These are phyloP conservation scores for Taiozyma sp. DNA, from an alignment of 1,139 yeast genomes.

Conservation along the genomic window DNA sequence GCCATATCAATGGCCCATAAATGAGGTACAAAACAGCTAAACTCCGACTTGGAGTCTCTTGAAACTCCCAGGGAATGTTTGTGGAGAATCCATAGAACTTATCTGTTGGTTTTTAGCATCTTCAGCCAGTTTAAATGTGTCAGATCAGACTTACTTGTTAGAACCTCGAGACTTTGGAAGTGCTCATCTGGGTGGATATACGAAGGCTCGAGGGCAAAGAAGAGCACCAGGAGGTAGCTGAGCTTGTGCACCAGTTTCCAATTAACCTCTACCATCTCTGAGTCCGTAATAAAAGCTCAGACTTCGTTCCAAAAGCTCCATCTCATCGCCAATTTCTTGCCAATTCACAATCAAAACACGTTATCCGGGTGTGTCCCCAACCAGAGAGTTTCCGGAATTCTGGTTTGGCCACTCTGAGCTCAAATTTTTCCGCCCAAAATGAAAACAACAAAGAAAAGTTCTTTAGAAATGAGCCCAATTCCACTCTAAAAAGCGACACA, in stretches of 20 bases:
- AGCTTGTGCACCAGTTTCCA: slow-evolving; percentile 44
- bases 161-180: slow-evolving; percentile 78
- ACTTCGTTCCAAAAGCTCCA: background rate
- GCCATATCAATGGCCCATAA: slow-evolving; percentile 56
- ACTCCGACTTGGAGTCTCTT: slow-evolving; percentile 62
- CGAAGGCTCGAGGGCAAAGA: slow-evolving; percentile 64
- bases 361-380: background rate
- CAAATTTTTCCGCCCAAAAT: background rate
- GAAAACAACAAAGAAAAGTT: background rate
- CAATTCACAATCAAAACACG: background rate
- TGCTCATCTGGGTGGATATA: slow-evolving; percentile 98
- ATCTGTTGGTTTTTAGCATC: slow-evolving; percentile 9
- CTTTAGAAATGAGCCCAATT: too few species aligned
- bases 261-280: slow-evolving; percentile 16
- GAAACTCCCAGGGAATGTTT: slow-evolving; percentile 83
- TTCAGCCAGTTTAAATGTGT: background rate
- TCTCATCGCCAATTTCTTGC: background rate
- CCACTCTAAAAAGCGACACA: too few species aligned
- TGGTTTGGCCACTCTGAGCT: background rate
- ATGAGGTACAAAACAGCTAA: slow-evolving; percentile 59
- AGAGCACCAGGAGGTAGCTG: slow-evolving; percentile 44
- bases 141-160: slow-evolving; percentile 35
- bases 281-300: too few species aligned
- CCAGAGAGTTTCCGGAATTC: background rate
- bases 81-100: slow-evolving; percentile 45